These are phyloP conservation scores for Saturnispora besseyi DNA, from an alignment of 805 yeast species.

Conservation along the genomic window DNA sequence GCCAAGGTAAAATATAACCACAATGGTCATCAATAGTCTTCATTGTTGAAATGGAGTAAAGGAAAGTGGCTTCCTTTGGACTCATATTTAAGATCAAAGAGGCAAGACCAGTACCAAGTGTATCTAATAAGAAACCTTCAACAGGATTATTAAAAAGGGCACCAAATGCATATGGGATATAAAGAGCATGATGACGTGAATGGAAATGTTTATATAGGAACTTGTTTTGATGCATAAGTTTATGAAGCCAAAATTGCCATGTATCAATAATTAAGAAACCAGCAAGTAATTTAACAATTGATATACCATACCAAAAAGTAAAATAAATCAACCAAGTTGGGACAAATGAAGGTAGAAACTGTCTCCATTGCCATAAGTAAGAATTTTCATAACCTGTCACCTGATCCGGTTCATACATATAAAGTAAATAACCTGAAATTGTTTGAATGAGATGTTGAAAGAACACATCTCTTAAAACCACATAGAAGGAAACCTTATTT, in stretches of 20 bases:
- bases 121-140: conserved; percentile 89
- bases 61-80: conserved; percentile 65
- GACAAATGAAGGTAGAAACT: conserved; percentile 26
- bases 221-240: conserved; percentile 79
- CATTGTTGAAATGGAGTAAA: conserved; percentile 83
- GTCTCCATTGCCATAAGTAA: conserved; percentile 39
- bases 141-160: conserved; percentile 91
- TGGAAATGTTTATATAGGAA: conserved; percentile 73
- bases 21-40: conserved; percentile 98
- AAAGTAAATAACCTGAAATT: conserved; percentile 49
- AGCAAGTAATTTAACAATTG: conserved; percentile 43
- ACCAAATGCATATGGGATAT: conserved; percentile 95
- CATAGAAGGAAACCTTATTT: conserved; percentile 61
- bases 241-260: conserved; percentile 91
- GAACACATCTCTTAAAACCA: conserved; percentile 74
- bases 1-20: conserved; percentile 91
- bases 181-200: conserved; percentile 87
- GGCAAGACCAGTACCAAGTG: conserved; percentile 86
- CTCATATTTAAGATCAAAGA: conserved; percentile 51
- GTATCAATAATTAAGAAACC: conserved; percentile 80
- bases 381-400: conserved; percentile 42
- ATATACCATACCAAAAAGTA: conserved; percentile 55
- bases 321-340: conserved; percentile 43
- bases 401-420: conserved; percentile 47
- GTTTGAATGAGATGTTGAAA: conserved; percentile 83